phyloP scores from a whole-genome alignment of 2,329 filamentous ascomycete species.

The Torrubiella hemipterigena region DNA sequence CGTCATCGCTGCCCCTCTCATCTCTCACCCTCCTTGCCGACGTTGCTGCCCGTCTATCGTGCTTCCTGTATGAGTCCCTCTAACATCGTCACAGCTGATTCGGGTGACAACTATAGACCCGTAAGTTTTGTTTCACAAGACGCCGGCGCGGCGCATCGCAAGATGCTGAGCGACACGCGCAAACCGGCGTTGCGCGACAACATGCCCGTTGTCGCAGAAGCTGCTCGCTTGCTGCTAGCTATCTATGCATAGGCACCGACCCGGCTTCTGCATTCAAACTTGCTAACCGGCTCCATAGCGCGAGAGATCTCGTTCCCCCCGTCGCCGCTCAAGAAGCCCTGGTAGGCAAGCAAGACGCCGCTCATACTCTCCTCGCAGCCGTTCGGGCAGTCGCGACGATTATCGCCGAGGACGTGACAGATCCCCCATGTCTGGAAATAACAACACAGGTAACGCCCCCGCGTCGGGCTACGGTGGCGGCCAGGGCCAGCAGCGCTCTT shows the following conservation, averaged over 20 bases:
- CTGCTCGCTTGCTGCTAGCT: no score
- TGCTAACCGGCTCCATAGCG: no score
- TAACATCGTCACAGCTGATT: slow-evolving; percentile 40
- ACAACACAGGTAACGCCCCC: slow-evolving; percentile 57
- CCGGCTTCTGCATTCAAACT: no score
- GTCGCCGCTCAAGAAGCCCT: slow-evolving; percentile 76
- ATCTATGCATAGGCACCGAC: no score
- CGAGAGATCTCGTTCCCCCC: slow-evolving; percentile 71
- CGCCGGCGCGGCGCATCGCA: no score
- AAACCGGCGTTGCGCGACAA: no score
- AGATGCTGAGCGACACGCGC: no score
- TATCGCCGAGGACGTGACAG: slow-evolving; percentile 64
- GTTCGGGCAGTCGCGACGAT: slow-evolving; percentile 64
- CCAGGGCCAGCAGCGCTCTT: slow-evolving; percentile 53
- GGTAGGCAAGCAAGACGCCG: slow-evolving; percentile 56
- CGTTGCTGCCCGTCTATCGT: slow-evolving; percentile 6
- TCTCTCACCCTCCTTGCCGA: slow-evolving; percentile 11
- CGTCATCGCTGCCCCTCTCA: no score
- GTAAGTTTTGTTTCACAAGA: slow-evolving; percentile 27
- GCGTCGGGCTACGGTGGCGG: slow-evolving; percentile 53
- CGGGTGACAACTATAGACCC: slow-evolving; percentile 49
- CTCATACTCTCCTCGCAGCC: slow-evolving; percentile 68
- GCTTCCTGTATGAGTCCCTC: slow-evolving; percentile 13
- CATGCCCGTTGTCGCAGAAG: no score
- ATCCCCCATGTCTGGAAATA: slow-evolving; percentile 75